Percentiles rank a stretch among this genome's conserved stretches.
Conservation (phyloP, 2,329 filamentous ascomycete species). For the Claviceps sorghi region DNA sequence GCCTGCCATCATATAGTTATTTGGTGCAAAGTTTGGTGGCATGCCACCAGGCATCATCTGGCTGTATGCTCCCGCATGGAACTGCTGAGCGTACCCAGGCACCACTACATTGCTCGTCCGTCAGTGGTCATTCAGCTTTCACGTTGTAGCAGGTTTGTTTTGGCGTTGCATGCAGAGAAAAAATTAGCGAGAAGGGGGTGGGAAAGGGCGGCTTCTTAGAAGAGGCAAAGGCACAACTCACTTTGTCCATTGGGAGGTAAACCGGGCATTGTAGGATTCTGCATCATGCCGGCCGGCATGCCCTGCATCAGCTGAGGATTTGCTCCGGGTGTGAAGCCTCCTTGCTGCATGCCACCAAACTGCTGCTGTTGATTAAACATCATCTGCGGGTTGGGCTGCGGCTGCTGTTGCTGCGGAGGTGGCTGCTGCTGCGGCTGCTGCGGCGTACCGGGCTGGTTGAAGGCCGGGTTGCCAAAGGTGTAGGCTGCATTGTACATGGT, state of each 20-base stretch:
- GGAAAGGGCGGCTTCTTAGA: too few relatives aligned
- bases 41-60: constrained; percentile 33
- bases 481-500: constrained; percentile 42
- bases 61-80: constrained; percentile 42
- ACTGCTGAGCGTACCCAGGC: constrained; percentile 44
- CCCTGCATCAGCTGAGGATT: constrained; percentile 42
- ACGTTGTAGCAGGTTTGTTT: too few relatives aligned
- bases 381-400: constrained; percentile 33
- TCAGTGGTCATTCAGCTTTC: constrained; percentile 1
- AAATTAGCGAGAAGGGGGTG: not conserved
- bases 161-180: not conserved
- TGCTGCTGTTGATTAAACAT: constrained; percentile 45
- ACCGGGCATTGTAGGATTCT: constrained; percentile 43
- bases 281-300: constrained; percentile 47
- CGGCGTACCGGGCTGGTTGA: constrained; percentile 20
- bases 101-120: constrained; percentile 30
- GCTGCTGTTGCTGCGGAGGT: constrained; percentile 27
- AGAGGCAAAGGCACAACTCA: constrained; percentile 24
- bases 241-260: constrained; percentile 46
- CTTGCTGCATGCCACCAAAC: constrained; percentile 39
- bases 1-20: constrained; percentile 35
- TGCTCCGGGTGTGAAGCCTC: constrained; percentile 33
- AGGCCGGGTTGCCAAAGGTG: constrained; percentile 37
- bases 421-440: constrained; percentile 23
- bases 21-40: constrained; percentile 36